Conservation (phyloP, 2,329 filamentous ascomycete genomes). For the Exophiala sp. region DNA sequence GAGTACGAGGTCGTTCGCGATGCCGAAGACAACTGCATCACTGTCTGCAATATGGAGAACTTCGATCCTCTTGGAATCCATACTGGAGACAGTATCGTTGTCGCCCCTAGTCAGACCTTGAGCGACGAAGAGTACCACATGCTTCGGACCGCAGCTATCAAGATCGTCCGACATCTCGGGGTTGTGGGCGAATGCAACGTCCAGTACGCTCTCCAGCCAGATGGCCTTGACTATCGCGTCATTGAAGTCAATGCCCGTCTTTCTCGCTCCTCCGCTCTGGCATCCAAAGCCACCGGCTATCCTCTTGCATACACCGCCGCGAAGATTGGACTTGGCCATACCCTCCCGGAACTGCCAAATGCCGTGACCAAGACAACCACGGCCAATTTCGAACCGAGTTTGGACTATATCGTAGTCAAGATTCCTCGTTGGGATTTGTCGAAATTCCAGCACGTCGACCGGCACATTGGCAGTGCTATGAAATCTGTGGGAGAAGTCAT, state of each 20-base stretch:
- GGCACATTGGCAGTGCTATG: slow-evolving; percentile 96
- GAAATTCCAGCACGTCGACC: slow-evolving; percentile 99
- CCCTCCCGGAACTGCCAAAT: slow-evolving; percentile 89
- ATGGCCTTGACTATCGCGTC: slow-evolving; percentile 94
- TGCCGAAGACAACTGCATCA: slow-evolving; percentile 97
- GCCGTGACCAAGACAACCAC: slow-evolving; percentile 98
- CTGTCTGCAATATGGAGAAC: slow-evolving; percentile 98
- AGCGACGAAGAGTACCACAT: slow-evolving; percentile 99
- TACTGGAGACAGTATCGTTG: slow-evolving; percentile 97
- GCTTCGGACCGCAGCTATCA: slow-evolving; percentile 94
- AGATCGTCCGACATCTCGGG: slow-evolving; percentile 93
- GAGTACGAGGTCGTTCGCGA: slow-evolving; percentile 98
- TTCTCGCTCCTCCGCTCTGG: slow-evolving; percentile 90
- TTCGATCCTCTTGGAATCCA: slow-evolving; percentile 97
- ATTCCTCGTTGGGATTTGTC: slow-evolving; percentile 96
- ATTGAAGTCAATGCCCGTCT: slow-evolving; percentile 99
- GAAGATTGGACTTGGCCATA: slow-evolving; percentile 96
- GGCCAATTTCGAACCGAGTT: slow-evolving; percentile 94
- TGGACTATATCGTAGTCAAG: slow-evolving; percentile 98
- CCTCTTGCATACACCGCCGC: slow-evolving; percentile 95
- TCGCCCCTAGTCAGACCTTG: slow-evolving; percentile 91
- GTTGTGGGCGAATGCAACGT: slow-evolving; percentile 99
- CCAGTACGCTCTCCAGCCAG: slow-evolving; percentile 92
- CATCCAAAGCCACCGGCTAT: slow-evolving; percentile 97
- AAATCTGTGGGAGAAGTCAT: slow-evolving; percentile 99